Evolutionary conservation across 202 grass and related monocot species (phyloP).

Genomic region (Eragrostis tef): DNA sequence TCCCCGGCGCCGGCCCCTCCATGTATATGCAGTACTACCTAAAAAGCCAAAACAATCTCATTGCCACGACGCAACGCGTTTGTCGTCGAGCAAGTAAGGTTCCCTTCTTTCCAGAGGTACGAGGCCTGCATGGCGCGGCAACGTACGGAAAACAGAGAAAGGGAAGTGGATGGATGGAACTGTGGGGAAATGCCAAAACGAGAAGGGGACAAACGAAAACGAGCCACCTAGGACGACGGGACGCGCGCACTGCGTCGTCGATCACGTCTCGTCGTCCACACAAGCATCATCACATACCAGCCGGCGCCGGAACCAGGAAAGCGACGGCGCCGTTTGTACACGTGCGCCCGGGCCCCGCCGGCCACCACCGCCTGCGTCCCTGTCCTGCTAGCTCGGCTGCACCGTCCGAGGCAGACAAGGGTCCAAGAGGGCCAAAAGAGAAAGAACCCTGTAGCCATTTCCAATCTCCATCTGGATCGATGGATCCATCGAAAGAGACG

Average conservation of each 20-base stretch:
- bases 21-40: no score
- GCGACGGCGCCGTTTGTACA: not conserved
- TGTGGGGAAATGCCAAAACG: not conserved
- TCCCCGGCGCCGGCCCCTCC: no score
- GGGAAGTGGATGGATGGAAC: not conserved
- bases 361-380: conserved; percentile 10
- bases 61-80: not conserved
- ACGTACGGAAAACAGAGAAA: not conserved
- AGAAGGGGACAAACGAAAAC: conserved; percentile 6
- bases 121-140: conserved; percentile 28
- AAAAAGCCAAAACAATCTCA: not conserved
- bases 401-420: conserved; percentile 42
- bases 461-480: not conserved
- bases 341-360: not conserved
- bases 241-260: not conserved
- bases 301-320: conserved; percentile 5
- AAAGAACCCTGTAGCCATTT: conserved; percentile 19
- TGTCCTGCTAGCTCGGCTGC: not conserved
- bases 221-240: not conserved
- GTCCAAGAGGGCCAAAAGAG: conserved; percentile 44
- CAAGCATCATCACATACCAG: not conserved
- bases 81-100: not conserved
- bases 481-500: not conserved
- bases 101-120: not conserved
- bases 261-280: not conserved